Evolutionary conservation across 495 filamentous ascomycete species (phyloP).

Genomic region (Wilcoxina mikolae): DNA sequence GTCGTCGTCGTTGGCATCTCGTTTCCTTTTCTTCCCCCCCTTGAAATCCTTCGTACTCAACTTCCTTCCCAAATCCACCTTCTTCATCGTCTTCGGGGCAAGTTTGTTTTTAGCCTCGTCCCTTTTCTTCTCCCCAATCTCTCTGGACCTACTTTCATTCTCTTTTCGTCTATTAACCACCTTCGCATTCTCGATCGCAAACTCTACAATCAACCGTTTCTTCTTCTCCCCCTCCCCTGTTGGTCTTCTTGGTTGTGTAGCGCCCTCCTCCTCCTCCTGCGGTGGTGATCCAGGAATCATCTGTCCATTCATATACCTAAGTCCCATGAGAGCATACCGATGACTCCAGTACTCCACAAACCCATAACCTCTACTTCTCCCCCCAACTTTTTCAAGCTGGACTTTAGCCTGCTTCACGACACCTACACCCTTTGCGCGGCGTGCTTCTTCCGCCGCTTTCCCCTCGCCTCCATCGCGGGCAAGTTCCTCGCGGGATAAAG

Average conservation of each 20-base stretch:
- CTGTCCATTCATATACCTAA: conserved; percentile 85
- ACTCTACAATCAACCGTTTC: conserved; percentile 82
- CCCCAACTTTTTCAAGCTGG: conserved; percentile 67
- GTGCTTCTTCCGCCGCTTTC: conserved; percentile 54
- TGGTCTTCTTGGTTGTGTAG: neutral
- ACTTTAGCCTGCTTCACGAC: conserved; percentile 93
- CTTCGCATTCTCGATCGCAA: conserved; percentile 95
- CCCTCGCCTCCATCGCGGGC: conserved; percentile 64
- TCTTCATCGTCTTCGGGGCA: neutral
- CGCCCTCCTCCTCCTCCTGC: conserved; percentile 9
- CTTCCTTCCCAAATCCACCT: neutral
- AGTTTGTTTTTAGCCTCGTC: conserved; percentile 18
- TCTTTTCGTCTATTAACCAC: conserved; percentile 69
- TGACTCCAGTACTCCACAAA: conserved; percentile 96
- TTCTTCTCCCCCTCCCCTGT: conserved; percentile 38
- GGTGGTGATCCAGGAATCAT: conserved; percentile 37
- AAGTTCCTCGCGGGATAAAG: conserved; percentile 75
- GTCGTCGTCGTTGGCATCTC: neutral
- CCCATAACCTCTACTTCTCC: conserved; percentile 80
- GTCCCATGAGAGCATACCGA: conserved; percentile 84
- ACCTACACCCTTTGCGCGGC: conserved; percentile 74
- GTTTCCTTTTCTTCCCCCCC: neutral
- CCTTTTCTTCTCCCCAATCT: conserved; percentile 14
- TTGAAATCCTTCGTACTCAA: neutral
- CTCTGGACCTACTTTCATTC: conserved; percentile 46